Conservation (phyloP, 2,329 filamentous ascomycete genomes). For the Exutisphaerella laricina region DNA sequence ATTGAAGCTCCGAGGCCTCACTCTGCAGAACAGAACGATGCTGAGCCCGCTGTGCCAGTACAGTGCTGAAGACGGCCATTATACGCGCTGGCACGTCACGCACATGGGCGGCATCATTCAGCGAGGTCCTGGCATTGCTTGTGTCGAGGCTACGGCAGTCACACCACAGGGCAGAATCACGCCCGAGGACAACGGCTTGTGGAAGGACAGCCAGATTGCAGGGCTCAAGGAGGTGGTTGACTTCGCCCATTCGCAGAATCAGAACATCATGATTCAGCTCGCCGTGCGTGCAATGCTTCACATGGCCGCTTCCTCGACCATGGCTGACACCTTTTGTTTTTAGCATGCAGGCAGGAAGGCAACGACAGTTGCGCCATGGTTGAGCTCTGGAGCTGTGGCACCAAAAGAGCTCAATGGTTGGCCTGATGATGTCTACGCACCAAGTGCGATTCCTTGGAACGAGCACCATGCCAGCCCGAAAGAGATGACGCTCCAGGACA, state of each 20-base stretch:
- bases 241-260: conserved; percentile 72
- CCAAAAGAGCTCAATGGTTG: conserved; percentile 47
- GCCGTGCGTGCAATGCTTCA: no score
- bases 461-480: conserved; percentile 57
- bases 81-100: conserved; percentile 75
- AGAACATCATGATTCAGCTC: conserved; percentile 74
- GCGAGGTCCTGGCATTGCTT: conserved; percentile 66
- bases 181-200: conserved; percentile 72
- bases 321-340: no score
- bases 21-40: conserved; percentile 47
- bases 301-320: no score
- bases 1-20: conserved; percentile 48
- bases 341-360: conserved; percentile 71
- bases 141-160: conserved; percentile 75
- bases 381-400: conserved; percentile 52
- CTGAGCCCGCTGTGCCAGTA: conserved; percentile 63
- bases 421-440: conserved; percentile 49
- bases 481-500: conserved; percentile 64
- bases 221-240: conserved; percentile 66
- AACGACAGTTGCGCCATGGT: conserved; percentile 58
- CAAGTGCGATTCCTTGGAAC: conserved; percentile 58
- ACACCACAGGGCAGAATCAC: conserved; percentile 74
- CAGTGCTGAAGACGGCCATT: conserved; percentile 62
- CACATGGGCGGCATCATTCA: conserved; percentile 67
- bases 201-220: conserved; percentile 76